Base-by-base conservation (phyloP, 768 basidiomycete genomes). In the Pulveroboletus sp. region DNA sequence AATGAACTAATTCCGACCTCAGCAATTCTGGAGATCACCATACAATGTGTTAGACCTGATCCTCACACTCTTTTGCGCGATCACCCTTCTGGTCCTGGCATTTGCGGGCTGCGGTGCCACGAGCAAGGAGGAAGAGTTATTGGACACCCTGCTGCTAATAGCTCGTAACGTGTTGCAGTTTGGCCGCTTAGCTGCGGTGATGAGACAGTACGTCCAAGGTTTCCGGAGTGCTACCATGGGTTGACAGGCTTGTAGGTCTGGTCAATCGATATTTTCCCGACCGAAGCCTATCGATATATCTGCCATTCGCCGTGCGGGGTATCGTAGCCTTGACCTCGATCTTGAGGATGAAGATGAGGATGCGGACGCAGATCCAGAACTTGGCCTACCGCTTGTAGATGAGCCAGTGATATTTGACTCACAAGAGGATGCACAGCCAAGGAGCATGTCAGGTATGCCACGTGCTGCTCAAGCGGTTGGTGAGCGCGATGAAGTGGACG, bases 11-110 rank as follows among this genome's bases (percentile, higher is more conserved):
- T 41, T 27, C 14, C 14, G 9, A 14, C 14, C 24, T 17, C 64
- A 94, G 93, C 89, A 93, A 91, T 96, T 96, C 74, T 94, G 91
- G 91, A 88, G 81, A 66, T 89, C 90, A n/a, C 83, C 85, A 10
- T 93, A 91, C 72, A 97, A 97, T 65, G 73, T 90, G 30, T 76
- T 94, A 60, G 94, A 97, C 65, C 77, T 96, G 14, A 79, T 89
- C 43, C 76, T 99, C 39, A 98, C 96, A 2, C 57, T 80, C 27
- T 90, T 99, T 71, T 98, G 95, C 64, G 85, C 82, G 5, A 65
- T 97, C 50, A 99, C 96, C 6, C 72, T 99, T 41, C 75, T 94
- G 30, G 82, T 98, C 17, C 81, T 98, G 41, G 82, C 88, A 46
- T 90, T 93, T 64, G 85, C 88, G n/a, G 83, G 86, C 43, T 93